phyloP scores from a whole-genome alignment of 1,284 basidiomycete species.

The Golubevia pallescens region DNA sequence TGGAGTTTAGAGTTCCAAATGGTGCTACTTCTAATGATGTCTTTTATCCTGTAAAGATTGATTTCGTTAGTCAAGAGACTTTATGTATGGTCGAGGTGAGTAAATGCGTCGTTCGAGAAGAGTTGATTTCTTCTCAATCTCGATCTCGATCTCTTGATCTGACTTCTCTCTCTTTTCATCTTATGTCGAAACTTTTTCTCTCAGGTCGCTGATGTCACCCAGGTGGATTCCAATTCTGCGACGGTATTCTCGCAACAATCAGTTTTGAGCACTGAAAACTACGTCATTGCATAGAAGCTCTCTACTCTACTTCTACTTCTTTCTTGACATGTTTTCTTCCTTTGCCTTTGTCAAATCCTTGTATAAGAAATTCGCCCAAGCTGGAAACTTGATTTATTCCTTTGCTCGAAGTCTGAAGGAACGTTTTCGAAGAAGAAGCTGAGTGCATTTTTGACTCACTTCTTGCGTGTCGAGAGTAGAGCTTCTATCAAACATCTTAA shows the following conservation, averaged over 20 bases:
- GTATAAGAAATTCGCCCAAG: too few relatives aligned
- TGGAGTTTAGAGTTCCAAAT: constrained; percentile 40
- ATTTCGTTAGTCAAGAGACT: constrained; percentile 41
- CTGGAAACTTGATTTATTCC: too few relatives aligned
- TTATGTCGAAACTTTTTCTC: constrained; percentile 11
- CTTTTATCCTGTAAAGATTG: constrained; percentile 54
- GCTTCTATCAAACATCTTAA: too few relatives aligned
- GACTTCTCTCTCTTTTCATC: constrained; percentile 13
- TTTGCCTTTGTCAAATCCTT: too few relatives aligned
- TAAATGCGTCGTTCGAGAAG: neutral
- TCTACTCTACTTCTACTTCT: neutral
- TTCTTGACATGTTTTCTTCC: neutral
- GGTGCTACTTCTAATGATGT: constrained; percentile 45
- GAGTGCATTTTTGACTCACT: too few relatives aligned
- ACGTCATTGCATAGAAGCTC: constrained; percentile 18
- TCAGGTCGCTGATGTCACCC: constrained; percentile 20
- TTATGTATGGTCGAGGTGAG: constrained; percentile 18
- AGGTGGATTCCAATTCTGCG: constrained; percentile 20
- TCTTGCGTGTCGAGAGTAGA: too few relatives aligned
- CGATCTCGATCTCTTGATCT: constrained; percentile 2
- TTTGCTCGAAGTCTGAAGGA: too few relatives aligned
- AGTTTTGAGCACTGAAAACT: constrained; percentile 37
- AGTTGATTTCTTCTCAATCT: constrained; percentile 8
- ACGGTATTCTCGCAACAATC: constrained; percentile 38
- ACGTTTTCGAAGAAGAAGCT: too few relatives aligned